Evolutionary conservation across 169 alveolate genomes (phyloP).

Genomic region (Eimeria maxima): DNA sequence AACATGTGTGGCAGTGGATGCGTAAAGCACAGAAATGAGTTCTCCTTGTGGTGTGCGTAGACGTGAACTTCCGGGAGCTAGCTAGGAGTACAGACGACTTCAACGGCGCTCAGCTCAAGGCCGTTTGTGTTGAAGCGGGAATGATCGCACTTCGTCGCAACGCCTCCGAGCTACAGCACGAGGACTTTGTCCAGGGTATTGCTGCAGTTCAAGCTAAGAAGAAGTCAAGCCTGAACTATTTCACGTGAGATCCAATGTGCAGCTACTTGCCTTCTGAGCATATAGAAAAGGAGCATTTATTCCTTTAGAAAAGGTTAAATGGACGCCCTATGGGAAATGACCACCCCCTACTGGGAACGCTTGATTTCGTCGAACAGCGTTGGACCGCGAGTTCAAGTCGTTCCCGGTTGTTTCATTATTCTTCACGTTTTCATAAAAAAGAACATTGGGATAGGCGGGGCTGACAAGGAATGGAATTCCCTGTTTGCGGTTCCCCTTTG

Average conservation of each 20-base stretch:
- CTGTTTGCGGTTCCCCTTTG: neutral
- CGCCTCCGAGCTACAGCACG: slow-evolving; percentile 98
- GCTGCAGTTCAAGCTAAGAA: slow-evolving; percentile 98
- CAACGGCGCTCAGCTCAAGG: slow-evolving; percentile 97
- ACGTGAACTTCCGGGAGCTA: slow-evolving; percentile 97
- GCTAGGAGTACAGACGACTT: slow-evolving; percentile 99
- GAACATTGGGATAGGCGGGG: neutral
- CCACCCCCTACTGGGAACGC: neutral
- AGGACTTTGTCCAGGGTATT: slow-evolving; percentile 99
- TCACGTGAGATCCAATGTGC: slow-evolving; percentile 89
- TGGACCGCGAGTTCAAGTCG: neutral
- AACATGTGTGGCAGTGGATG: neutral
- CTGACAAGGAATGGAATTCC: neutral
- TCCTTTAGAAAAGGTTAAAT: neutral
- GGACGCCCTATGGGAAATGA: neutral
- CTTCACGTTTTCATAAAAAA: neutral
- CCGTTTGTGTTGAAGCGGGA: slow-evolving; percentile 99
- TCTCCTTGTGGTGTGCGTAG: slow-evolving; percentile 54
- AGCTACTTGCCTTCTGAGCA: neutral
- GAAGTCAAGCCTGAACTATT: slow-evolving; percentile 98
- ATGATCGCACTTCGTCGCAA: slow-evolving; percentile 98
- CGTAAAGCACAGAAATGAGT: neutral
- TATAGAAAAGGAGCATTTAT: neutral
- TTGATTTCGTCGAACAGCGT: neutral
- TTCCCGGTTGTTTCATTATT: neutral